Evolutionary conservation across 495 filamentous ascomycete genomes (phyloP), one percentile per base, ranked within the genome.

Genomic region (Penicillium herquei): DNA sequence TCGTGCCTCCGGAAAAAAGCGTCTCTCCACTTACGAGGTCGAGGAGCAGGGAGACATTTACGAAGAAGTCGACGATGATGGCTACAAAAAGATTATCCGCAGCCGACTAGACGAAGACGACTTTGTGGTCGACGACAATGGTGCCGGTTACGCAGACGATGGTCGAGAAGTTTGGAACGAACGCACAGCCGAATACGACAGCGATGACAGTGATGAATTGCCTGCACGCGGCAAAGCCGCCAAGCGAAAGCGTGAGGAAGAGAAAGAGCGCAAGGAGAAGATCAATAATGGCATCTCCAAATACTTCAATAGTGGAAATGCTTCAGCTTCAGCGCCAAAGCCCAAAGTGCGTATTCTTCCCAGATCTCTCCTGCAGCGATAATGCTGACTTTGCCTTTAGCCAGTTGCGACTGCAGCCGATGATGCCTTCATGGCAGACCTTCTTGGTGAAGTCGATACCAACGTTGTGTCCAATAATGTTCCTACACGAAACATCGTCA

Each of bases 151-250:
- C 67, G 93, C 89, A 49, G 94, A 98, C 65, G 95, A 98, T 67
- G 94, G 94, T 52, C 89, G 94, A 47, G 94, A 98, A 68, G 94
- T 96, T 43, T 98, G 94, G 95, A 91, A 95, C 53, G 84, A 88
- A 58, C 81, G 74, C 16, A 72, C 62, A 11, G 68, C 54, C 10
- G 61, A 70, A 39, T 86, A 90, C 62, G 78, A 84, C 56, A 85
- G 85, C 59, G 78, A 74, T 33, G 80, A 78, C 7, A 90, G 89
- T 59, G 90, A 87, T 16, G 89, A 87, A 50, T 64, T 83, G 46
- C 81, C 84, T 12, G 70, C 79, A 14, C 79, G 81, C 55, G 83
- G 88, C 53, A 92, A 89, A 69, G 84, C 81, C 59, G 81, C 86
- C 51, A 98, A 97, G 70, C 81, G 91, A 55, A 93, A 94, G 64